A percentile compares a stretch with the other conserved stretches of the same genome.
Evolutionary conservation across 805 yeast species (phyloP).

Genomic region (Yamadazyma nakazawae): DNA sequence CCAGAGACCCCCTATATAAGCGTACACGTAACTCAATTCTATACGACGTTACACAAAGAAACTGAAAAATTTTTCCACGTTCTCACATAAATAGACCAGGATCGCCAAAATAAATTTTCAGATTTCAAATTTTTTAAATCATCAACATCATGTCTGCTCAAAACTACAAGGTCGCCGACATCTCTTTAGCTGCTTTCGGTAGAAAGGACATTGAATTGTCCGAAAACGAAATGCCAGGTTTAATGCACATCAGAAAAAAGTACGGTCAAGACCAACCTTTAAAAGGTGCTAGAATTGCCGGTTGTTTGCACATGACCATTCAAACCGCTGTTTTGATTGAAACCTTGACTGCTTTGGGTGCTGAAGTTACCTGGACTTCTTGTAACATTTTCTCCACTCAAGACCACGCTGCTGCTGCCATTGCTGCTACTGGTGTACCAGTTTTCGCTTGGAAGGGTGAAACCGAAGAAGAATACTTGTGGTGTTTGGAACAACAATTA

Average conservation of each 20-base stretch:
- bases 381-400: slow-evolving; percentile 99
- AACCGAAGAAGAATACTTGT: slow-evolving; percentile 98
- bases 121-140: neutral
- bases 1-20: too few relatives aligned
- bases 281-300: slow-evolving; percentile 98
- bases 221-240: slow-evolving; percentile 99
- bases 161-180: slow-evolving; percentile 94
- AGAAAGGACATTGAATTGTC: slow-evolving; percentile 98
- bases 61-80: slow-evolving; percentile 2
- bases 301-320: slow-evolving; percentile 99
- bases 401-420: slow-evolving; percentile 99
- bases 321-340: slow-evolving; percentile 99
- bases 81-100: slow-evolving; percentile 1
- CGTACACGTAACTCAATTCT: slow-evolving; percentile 3
- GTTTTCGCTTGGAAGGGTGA: slow-evolving; percentile 99
- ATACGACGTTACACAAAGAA: slow-evolving; percentile 7
- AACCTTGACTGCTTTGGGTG: slow-evolving; percentile 96
- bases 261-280: slow-evolving; percentile 92
- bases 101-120: neutral
- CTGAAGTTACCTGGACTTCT: slow-evolving; percentile 99
- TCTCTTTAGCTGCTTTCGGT: slow-evolving; percentile 98
- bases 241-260: slow-evolving; percentile 93
- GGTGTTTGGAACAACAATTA: slow-evolving; percentile 99
- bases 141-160: slow-evolving; percentile 29
- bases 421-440: slow-evolving; percentile 98